A percentile compares a stretch with the other conserved stretches of the same genome.
Evolutionary conservation across 164 flowering plant genomes (phyloP).

Genomic region (Magnolia officinalis): DNA sequence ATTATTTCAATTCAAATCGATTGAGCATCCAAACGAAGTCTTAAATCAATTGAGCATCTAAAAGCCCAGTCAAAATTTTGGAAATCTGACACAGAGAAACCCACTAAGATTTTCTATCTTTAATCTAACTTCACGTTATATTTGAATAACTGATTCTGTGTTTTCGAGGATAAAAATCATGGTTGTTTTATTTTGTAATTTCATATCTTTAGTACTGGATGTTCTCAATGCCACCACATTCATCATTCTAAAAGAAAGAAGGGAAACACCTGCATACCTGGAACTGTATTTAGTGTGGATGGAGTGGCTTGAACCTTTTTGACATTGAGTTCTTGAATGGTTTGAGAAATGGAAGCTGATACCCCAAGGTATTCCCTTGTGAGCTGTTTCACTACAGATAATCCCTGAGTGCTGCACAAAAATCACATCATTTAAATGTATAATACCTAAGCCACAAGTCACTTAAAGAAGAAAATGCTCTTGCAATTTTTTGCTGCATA

Average conservation of each 20-base stretch:
- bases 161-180: neutral
- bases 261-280: constrained; percentile 12
- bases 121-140: no score
- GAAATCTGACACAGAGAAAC: no score
- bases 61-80: no score
- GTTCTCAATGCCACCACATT: no score
- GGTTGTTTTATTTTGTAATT: neutral
- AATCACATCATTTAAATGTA: neutral
- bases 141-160: neutral
- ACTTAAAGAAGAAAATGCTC: neutral
- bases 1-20: no score
- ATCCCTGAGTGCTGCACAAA: constrained; percentile 29
- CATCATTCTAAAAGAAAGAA: neutral
- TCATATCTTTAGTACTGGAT: neutral
- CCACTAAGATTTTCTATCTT: no score
- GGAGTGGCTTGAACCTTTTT: constrained; percentile 7
- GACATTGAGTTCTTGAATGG: constrained; percentile 16
- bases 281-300: constrained; percentile 10
- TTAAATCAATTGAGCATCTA: no score
- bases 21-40: no score
- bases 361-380: constrained; percentile 31
- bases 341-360: constrained; percentile 27
- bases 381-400: constrained; percentile 23
- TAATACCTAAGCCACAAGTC: neutral
- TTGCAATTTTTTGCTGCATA: neutral